Evolutionary conservation across 805 yeast genomes (phyloP), one percentile per base, ranked within the genome.

Genomic region (Sugiyamaella americana): DNA sequence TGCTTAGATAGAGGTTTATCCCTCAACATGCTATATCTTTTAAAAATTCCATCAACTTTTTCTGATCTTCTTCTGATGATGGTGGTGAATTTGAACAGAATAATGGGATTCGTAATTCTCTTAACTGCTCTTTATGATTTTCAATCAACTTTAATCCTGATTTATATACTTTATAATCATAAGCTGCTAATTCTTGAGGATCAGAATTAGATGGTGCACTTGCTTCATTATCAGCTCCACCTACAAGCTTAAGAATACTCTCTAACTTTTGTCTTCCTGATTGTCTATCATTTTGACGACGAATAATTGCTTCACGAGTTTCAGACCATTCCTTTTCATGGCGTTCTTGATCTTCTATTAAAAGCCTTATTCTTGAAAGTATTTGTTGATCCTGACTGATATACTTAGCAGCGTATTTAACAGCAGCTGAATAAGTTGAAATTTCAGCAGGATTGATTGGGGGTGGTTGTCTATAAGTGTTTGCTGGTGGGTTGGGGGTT

Each of bases 31-130:
- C 42, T 17, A 43, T 37, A 20, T 53, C 57, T 18, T 39, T 35
- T 13, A 55, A 32, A 13, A 55, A 48, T 22, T 50, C 50, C 17
- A 55, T 34, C 3, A 55, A 16, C 41, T 52, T 53, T 21, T 30
- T 39, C 38, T 46, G 45, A 36, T 55, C 57, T 43, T 29, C 37
- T 30, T n/a, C 16, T 22, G 18, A 22, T n/a, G 49, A 20, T 4
- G 44, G 10, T 24, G 42, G 35, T 35, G 26, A 16, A 13, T 26
- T 26, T 26, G 32, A 26, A 40, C 55, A 48, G 38, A 55, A 55
- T 20, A 55, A 46, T 10, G 59, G 59, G 16, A 55, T 40, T 16
- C 34, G 29, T 19, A 55, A 47, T 23, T 51, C 51, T 5, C 35
- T 34, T 18, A 55, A 42, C 26, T 42, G 48, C n/a, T 38, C 29